Conservation (phyloP, 495 filamentous ascomycete genomes). For the Neurospora sp. region DNA sequence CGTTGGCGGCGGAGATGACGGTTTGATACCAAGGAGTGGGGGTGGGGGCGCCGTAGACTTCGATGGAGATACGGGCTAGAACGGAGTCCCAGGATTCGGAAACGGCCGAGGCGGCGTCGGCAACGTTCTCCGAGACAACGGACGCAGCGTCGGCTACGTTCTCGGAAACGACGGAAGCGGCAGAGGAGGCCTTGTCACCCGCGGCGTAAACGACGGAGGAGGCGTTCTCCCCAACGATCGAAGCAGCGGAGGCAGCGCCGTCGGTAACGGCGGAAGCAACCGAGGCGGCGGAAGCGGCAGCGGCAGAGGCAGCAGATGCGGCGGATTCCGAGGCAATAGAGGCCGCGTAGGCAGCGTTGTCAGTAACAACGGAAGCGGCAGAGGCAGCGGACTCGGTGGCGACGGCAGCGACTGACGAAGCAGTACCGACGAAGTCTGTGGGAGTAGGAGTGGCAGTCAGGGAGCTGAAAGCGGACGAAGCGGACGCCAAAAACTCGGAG, state of each 20-base stretch:
- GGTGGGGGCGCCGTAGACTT: slow-evolving; percentile 63
- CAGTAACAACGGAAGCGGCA: slow-evolving; percentile 20
- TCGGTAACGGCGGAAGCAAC: slow-evolving; percentile 2
- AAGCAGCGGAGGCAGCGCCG: slow-evolving; percentile 26
- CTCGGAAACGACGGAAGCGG: slow-evolving; percentile 18
- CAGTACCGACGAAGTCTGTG: slow-evolving; percentile 32
- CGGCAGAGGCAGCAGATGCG: slow-evolving; percentile 36
- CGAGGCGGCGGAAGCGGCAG: slow-evolving; percentile 34
- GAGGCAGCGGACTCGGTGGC: slow-evolving; percentile 24
- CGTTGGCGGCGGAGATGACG: slow-evolving; percentile 22
- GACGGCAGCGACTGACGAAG: slow-evolving; percentile 25
- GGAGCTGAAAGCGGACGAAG: slow-evolving; percentile 49
- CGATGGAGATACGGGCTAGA: slow-evolving; percentile 55
- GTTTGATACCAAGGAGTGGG: slow-evolving; percentile 48
- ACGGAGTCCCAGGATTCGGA: slow-evolving; percentile 55
- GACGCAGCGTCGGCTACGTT: slow-evolving; percentile 16
- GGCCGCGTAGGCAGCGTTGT: slow-evolving; percentile 18
- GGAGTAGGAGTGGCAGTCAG: slow-evolving; percentile 40
- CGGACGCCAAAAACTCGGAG: slow-evolving; percentile 59
- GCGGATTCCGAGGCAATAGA: slow-evolving; percentile 14
- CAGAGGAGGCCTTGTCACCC: slow-evolving; percentile 14
- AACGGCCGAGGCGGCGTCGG: slow-evolving; percentile 27
- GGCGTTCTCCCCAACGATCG: slow-evolving; percentile 16
- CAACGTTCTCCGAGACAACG: slow-evolving; percentile 13
- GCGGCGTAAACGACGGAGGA: slow-evolving; percentile 22